Evolutionary conservation across 2,329 filamentous ascomycete species (phyloP), one percentile per base, ranked within the genome.

Genomic region (Pseudocercospora fuligena): DNA sequence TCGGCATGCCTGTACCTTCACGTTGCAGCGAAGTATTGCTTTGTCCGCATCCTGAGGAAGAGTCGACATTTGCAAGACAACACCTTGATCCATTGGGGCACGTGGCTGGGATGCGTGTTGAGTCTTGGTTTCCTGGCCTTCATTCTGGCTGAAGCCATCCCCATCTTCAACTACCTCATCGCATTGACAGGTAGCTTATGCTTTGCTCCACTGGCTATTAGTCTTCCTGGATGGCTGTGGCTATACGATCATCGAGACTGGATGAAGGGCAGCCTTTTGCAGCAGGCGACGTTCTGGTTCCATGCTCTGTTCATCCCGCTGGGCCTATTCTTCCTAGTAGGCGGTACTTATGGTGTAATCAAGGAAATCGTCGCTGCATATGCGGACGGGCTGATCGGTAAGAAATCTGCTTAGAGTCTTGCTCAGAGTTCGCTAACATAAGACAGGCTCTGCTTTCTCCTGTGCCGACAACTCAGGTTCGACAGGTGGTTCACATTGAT

Each of bases 1-100:
- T 82, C 81, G 60, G 81, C 79, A 0, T 80, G 79, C 49, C 70
- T 84, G 0, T 84, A 83, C 69, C 73, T 83, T 14, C 84, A 86
- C 73, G 74, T 86, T 9, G 82, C 82, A 0, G 81, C 84, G 1
- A 88, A 87, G 71, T 86, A 86, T 70, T 74, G 86, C 59, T 87
- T 87, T 71, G 85, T 88, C 16, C 82, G 85, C 4, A 80, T 86
- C 21, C 77, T 88, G 16, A 80, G 85, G 19, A 79, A 84, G 66
- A 83, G 84, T 1, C 73, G 67, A 2, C 85, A 87, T 71, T 76
- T 87, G 5, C 83, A 86, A 70, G 75, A 78, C n/a, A 86, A 86
- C 74, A 84, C 82, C 0, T 9, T 80, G 14, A 71, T 83, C 0
- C 85, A 87, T 69, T 86, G 85, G 85, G 74, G 70, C 0, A 83